Conservation (phyloP, 257 asterid genomes). For the Salvia hispanica region DNA sequence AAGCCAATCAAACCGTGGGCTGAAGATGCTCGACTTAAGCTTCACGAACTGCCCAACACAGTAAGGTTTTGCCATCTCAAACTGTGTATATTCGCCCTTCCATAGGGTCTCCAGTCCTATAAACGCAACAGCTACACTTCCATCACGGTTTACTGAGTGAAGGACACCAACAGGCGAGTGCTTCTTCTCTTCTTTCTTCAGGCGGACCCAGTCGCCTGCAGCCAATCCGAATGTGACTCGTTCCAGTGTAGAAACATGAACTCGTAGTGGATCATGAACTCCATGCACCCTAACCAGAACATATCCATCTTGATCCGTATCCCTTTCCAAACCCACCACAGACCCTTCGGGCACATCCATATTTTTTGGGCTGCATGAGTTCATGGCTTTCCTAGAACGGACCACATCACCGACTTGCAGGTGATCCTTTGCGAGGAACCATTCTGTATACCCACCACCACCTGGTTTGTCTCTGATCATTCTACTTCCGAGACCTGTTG, state of each 20-base stretch:
- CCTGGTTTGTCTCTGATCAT: constrained; percentile 51
- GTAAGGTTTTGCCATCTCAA: constrained; percentile 77
- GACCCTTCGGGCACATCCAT: constrained; percentile 77
- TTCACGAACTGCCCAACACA: constrained; percentile 71
- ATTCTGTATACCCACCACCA: constrained; percentile 56
- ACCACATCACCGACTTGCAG: constrained; percentile 75
- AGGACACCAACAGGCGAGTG: constrained; percentile 75
- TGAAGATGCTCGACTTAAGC: constrained; percentile 51
- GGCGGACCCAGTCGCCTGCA: constrained; percentile 83
- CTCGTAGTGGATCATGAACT: constrained; percentile 68
- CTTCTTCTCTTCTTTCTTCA: constrained; percentile 59
- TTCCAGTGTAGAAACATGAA: constrained; percentile 61
- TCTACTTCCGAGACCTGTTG: constrained; percentile 51
- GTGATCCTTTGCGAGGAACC: constrained; percentile 81
- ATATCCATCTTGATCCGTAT: constrained; percentile 64
- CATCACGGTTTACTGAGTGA: constrained; percentile 63
- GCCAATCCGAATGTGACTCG: constrained; percentile 77
- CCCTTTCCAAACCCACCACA: constrained; percentile 71
- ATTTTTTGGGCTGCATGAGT: constrained; percentile 61
- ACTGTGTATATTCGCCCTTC: constrained; percentile 67
- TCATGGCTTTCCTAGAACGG: constrained; percentile 67
- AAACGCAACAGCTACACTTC: constrained; percentile 66
- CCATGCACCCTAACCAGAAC: constrained; percentile 79
- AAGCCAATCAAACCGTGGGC: constrained; percentile 87
- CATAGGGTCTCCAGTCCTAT: constrained; percentile 74